Base-by-base conservation (phyloP, 129 eudicot genomes). In the Saposhnikovia divaricata region DNA sequence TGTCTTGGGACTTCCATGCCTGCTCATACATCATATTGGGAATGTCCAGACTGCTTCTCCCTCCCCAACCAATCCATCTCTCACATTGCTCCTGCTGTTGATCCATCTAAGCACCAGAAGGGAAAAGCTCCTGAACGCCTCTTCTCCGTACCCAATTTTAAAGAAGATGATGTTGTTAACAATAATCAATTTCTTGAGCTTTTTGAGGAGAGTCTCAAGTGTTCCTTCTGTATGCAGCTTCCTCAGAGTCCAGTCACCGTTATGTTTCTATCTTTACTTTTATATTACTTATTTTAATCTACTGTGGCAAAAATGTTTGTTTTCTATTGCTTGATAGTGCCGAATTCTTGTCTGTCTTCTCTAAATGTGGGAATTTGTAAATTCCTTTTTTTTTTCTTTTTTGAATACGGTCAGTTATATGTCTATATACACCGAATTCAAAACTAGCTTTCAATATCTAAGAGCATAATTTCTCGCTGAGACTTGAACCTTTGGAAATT, bases 191-290 rank as follows among this genome's bases (percentile, higher is more conserved):
- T 91, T 23, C 80, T 91, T 34, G 83, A 81, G 31, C 85, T 93
- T 77, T 84, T 93, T 19, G 86, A 83, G 13, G 96, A 89, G 44
- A 89, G 85, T 27, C 87, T 91, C 19, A 88, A 89, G 74, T 93
- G 98, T 79, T 88, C 90, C 11, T 87, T 89, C 80, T 93, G 98
- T 78, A 88, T 89, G 98, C 92, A 87, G 78, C 91, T 93, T 6
- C 97, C 93, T 1, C 96, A 89, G 43, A 85, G 98, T 75, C 97
- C 98, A 13, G 93, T 91, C 61, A 88, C 98, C 86, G 98, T 93
- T 89, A 31, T 27, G 28, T 44, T n/a, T 73, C 77, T n/a, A 73
- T 40, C 55, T 73, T 43, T 40, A 40, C 31, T 18, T 55, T 1
- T 55, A 21, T 55, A 19, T 19, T 2, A 0, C 63, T 19, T 8